These are phyloP conservation scores for Aureobasidium sp. DNA, from an alignment of 2,329 filamentous ascomycete species.

Conservation along the genomic window DNA sequence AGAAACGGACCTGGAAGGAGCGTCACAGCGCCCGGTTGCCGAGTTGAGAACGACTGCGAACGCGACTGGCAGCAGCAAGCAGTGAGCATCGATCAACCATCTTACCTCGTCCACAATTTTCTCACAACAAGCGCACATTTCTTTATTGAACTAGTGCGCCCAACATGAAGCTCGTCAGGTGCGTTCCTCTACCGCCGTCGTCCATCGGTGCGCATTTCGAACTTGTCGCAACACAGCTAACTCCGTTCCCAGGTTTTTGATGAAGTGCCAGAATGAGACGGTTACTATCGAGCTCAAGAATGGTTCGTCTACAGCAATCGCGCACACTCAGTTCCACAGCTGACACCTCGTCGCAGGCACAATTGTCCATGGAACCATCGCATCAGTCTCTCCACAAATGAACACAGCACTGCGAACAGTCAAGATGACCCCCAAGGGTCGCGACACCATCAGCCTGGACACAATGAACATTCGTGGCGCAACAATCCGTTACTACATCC, in stretches of 20 bases:
- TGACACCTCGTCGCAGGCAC: conserved; percentile 55
- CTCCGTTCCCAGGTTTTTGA: conserved; percentile 66
- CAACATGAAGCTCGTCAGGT: conserved; percentile 97
- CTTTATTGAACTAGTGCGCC: conserved; percentile 16
- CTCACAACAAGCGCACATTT: conserved; percentile 1
- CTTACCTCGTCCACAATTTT: neutral
- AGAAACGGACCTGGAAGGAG: neutral
- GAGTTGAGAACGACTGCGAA: conserved; percentile 5
- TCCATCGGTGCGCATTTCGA: conserved; percentile 17
- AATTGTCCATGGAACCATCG: conserved; percentile 93
- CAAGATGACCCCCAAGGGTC: conserved; percentile 88
- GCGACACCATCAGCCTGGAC: conserved; percentile 81
- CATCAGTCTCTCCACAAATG: conserved; percentile 95
- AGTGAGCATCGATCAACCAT: neutral
- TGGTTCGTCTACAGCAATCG: conserved; percentile 49
- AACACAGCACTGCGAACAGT: conserved; percentile 93
- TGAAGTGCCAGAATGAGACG: conserved; percentile 99
- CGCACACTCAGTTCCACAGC: neutral
- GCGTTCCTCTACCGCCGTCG: conserved; percentile 35
- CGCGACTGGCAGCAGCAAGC: neutral
- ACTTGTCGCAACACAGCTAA: conserved; percentile 27
- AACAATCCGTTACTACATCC: conserved; percentile 92
- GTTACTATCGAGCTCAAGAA: conserved; percentile 98
- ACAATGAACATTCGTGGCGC: conserved; percentile 95
- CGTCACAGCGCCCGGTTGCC: conserved; percentile 3